phyloP scores from a whole-genome alignment of 73 alveolate species.

The Breviolum minutum region DNA sequence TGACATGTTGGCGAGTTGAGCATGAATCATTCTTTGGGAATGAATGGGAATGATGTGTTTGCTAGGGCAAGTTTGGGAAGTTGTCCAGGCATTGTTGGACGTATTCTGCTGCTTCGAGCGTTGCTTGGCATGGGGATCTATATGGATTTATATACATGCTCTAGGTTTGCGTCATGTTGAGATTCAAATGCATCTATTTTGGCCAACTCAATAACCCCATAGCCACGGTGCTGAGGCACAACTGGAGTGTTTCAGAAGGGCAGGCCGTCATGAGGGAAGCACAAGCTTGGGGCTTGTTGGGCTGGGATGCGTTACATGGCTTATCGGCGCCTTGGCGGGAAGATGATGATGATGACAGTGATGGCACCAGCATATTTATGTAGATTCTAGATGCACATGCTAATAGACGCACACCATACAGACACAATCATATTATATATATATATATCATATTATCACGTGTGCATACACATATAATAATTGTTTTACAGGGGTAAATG shows the following conservation, averaged over 20 bases:
- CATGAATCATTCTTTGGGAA: background rate
- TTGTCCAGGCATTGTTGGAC: slow-evolving; percentile 30
- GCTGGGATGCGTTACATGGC: slow-evolving; percentile 86
- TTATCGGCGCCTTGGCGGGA: slow-evolving; percentile 29
- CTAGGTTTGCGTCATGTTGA: background rate
- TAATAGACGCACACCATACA: too few species aligned
- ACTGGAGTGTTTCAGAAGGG: slow-evolving; percentile 60
- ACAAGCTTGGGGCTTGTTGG: slow-evolving; percentile 45
- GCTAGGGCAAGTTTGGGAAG: too few species aligned
- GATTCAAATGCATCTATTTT: background rate
- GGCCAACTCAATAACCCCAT: background rate
- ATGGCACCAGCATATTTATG: too few species aligned
- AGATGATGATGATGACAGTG: too few species aligned
- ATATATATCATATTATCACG: too few species aligned
- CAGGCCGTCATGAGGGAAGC: slow-evolving; percentile 76
- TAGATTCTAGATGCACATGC: too few species aligned
- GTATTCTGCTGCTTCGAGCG: slow-evolving; percentile 58
- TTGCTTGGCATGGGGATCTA: background rate
- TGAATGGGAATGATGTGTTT: too few species aligned
- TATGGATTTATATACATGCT: background rate
- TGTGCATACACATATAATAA: too few species aligned
- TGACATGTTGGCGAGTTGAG: background rate
- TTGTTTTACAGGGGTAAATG: too few species aligned
- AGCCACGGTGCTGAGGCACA: background rate
- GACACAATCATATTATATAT: too few species aligned